Conservation (phyloP, 2,329 filamentous ascomycete genomes). For the Pseudocercospora pini-densiflorae region DNA sequence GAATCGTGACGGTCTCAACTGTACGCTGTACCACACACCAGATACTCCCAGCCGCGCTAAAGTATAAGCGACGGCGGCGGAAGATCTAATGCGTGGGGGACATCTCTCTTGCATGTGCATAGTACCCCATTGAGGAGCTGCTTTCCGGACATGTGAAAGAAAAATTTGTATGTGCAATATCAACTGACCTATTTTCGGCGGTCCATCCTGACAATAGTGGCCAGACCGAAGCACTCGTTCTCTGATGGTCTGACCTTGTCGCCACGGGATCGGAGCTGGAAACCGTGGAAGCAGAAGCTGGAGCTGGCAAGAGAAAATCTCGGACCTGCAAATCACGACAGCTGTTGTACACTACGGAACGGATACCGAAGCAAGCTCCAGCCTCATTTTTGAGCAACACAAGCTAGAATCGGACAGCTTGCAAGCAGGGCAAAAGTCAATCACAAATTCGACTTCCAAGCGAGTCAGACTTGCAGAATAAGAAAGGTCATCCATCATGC, state of each 20-base stretch:
- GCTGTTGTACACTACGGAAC: not conserved
- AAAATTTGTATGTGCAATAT: constrained; percentile 12
- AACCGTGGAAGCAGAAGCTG: not conserved
- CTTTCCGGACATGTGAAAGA: not conserved
- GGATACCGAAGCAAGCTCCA: not conserved
- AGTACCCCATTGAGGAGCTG: constrained; percentile 12
- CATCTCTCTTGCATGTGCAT: constrained; percentile 7
- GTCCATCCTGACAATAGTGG: not conserved
- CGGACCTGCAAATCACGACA: not conserved
- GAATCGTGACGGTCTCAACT: constrained; percentile 4
- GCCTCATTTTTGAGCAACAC: not conserved
- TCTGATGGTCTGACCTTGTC: not conserved
- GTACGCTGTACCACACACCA: constrained; percentile 1
- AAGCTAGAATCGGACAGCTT: not conserved
- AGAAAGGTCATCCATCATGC: constrained; percentile 56
- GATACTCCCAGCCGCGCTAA: not conserved
- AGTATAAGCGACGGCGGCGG: not conserved
- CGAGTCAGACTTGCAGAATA: not conserved
- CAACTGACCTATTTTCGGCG: constrained; percentile 11
- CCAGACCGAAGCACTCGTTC: not conserved
- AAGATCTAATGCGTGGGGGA: constrained; percentile 18
- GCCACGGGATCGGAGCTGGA: not conserved
- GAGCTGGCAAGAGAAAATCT: not conserved
- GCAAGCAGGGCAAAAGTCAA: not conserved
- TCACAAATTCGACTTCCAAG: not conserved